Base-by-base conservation (phyloP, 352 stramenopile species). In the Phytopythium montanum region DNA sequence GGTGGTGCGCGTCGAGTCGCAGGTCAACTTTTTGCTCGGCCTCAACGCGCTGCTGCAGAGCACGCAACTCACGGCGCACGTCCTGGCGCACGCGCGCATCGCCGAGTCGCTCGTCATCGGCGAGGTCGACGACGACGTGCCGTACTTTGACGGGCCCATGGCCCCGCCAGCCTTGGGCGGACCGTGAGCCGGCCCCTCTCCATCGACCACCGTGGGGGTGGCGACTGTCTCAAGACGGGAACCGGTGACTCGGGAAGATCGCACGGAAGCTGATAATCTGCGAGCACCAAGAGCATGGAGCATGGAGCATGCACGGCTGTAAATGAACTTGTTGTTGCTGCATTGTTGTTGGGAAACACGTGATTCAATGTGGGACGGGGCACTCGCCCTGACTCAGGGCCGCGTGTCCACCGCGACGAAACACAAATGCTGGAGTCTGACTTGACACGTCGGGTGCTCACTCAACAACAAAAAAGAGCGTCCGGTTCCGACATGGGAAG, bases 1-100 rank as follows among this genome's bases (percentile, higher is more conserved):
- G 52, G 70, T 83, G 38, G 68, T 75, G 61, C 68, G 64, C 3
- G 33, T 72, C 50, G 75, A 83, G 50, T 60, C 56, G 21, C 56
- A 75, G 9, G 56, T 84, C n/a, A 69, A 81, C 61, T 85, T 85
- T 56, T 64, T 82, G 5, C 34, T 53, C 7, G 76, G 72, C 0
- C 46, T 84, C 44, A 79, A 69, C 45, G 54, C 54, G 2, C 45
- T 75, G 18, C 61, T 88, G 21, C 64, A 64, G 12, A 68, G 55
- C 54, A 34, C 62, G 29, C 34, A 66, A 19, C 61, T 70, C 56
- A 61, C 68, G 42, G 64, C 68, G 14, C 61, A 50, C 21, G 65
- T 70, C 34, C 52, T 76, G 48, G 55, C 64, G 34, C 61, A 60
- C 28, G 64, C 71, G 16, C 60, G 67, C 8, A 62, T 85, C 53